Evolutionary conservation across 1,284 basidiomycete species (phyloP), one percentile per base, ranked within the genome.

Genomic region (Trichosporon ovoides): DNA sequence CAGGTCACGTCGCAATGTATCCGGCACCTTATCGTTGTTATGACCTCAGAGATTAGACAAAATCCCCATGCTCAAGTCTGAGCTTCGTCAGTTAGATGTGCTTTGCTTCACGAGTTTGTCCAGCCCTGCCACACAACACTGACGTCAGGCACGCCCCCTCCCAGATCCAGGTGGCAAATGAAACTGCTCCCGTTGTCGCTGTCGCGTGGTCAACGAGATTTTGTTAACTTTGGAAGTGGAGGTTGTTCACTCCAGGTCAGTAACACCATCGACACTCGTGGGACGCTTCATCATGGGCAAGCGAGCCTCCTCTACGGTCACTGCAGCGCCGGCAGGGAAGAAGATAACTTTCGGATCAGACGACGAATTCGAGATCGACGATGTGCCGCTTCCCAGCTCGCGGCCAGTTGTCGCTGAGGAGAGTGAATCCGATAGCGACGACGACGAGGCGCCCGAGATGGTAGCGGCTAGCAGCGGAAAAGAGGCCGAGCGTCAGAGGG

Each of bases 381-480:
- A 46, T 22, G 31, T 24, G 4, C 35, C 38, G 2, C 34, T 49
- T 1, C 22, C 52, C 16, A 13, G 22, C 3, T 10, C 46, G 2
- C 31, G 40, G 35, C 28, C 28, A 7, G n/a, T 11, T 13, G 43
- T 18, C 2, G 28, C 33, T 11, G 36, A 28, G n/a, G 55, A 54
- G 24, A 52, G 50, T 10, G 60, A 65, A 33, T 54, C 48, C 7
- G 65, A 64, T 28, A 57, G 61, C 13, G 62, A 64, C 54, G 65
- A 66, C 50, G 69, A 71, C 58, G 71, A 67, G 20, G 70, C 70
- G n/a, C 71, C 71, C 24, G 71, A 73, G 58, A 67, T 70, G 18
- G 69, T 73, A 5, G 71, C 69, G 4, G 53, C 56, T 33, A 24
- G 55, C 14, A 18, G 43, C 31, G 67, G 59, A 40, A 56, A 37